A percentile compares a stretch with the other conserved stretches of the same genome.
These are phyloP conservation scores for Coemansia sp. DNA, from an alignment of 192 early-diverging fungal species.

Conservation along the genomic window DNA sequence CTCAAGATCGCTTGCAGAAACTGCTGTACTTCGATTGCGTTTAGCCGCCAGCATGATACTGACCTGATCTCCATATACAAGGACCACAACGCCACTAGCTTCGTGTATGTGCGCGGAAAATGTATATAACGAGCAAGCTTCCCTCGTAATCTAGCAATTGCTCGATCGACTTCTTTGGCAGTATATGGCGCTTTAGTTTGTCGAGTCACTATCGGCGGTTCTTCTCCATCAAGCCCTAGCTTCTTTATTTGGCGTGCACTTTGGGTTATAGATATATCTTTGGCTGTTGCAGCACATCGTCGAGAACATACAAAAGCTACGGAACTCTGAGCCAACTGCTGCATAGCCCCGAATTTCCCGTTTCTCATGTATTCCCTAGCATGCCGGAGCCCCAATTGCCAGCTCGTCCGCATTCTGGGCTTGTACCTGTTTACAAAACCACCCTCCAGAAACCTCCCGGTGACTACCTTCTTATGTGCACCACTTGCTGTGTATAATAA, in stretches of 20 bases:
- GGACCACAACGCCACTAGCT: constrained; percentile 37
- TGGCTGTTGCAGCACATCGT: neutral
- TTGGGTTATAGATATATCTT: constrained; percentile 4
- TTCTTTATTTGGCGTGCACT: constrained; percentile 11
- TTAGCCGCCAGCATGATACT: constrained; percentile 13
- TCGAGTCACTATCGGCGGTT: constrained; percentile 26
- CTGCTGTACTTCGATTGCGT: constrained; percentile 13
- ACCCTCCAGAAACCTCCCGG: no score
- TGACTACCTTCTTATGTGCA: no score
- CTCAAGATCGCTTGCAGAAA: constrained; percentile 32
- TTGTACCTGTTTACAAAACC: neutral
- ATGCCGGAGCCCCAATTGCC: constrained; percentile 7
- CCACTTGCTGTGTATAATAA: no score
- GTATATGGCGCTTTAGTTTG: constrained; percentile 6
- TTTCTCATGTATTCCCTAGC: neutral
- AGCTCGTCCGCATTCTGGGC: constrained; percentile 11
- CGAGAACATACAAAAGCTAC: neutral
- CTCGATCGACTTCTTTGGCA: constrained; percentile 14
- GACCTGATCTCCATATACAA: constrained; percentile 18
- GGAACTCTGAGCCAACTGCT: neutral
- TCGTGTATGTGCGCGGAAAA: constrained; percentile 17
- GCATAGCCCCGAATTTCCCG: neutral
- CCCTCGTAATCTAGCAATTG: constrained; percentile 20
- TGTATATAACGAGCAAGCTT: constrained; percentile 27
- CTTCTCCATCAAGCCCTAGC: constrained; percentile 5